phyloP scores from a whole-genome alignment of 139 green algal species.

The Chlorella vulgaris region DNA sequence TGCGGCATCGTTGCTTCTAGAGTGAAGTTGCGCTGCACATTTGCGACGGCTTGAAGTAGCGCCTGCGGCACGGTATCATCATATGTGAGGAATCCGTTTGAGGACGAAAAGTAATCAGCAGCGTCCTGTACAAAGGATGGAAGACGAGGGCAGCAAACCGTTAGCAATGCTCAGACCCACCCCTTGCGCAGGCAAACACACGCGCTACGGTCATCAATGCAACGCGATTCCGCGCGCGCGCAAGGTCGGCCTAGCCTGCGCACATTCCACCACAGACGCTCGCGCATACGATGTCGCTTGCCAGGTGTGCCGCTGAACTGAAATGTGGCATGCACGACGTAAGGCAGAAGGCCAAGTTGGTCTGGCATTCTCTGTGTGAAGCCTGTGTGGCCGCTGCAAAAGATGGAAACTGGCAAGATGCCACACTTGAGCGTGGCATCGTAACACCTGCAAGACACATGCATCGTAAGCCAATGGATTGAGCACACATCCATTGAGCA shows the following conservation, averaged over 20 bases:
- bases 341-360: slow-evolving; percentile 32
- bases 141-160: no score
- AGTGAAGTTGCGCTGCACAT: slow-evolving; percentile 1
- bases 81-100: slow-evolving; percentile 18
- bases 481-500: neutral
- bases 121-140: neutral
- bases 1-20: slow-evolving; percentile 38
- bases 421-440: slow-evolving; percentile 30
- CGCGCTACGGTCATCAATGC: neutral
- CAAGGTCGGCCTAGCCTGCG: neutral
- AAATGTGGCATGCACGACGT: slow-evolving; percentile 53
- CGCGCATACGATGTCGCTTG: slow-evolving; percentile 59
- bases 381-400: slow-evolving; percentile 47
- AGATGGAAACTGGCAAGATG: slow-evolving; percentile 40
- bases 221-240: neutral
- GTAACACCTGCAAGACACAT: slow-evolving; percentile 21
- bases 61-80: slow-evolving; percentile 13
- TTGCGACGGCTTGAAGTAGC: slow-evolving; percentile 21
- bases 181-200: no score
- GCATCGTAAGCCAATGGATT: neutral
- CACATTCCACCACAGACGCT: slow-evolving; percentile 40
- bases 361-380: slow-evolving; percentile 38
- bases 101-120: slow-evolving; percentile 24
- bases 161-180: no score
- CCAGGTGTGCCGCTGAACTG: slow-evolving; percentile 45